A percentile compares a stretch with the other conserved stretches of the same genome.
Conservation (phyloP, 2,329 filamentous ascomycete species). For the Talaromyces sp. region DNA sequence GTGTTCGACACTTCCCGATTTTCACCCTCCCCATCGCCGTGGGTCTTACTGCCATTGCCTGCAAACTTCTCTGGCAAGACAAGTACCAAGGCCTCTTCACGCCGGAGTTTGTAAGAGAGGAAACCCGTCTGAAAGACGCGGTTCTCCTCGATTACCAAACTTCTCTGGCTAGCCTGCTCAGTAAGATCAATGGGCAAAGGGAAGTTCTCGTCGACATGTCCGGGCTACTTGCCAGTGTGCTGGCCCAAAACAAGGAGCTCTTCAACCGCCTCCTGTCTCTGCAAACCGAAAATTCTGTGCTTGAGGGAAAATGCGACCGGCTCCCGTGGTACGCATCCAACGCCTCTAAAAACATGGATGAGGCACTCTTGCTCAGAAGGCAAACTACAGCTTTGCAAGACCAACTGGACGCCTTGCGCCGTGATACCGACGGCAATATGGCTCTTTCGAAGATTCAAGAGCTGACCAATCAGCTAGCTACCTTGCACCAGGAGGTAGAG, state of each 20-base stretch:
- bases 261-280: not conserved
- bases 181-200: not conserved
- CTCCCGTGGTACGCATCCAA: not conserved
- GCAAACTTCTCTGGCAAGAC: constrained; percentile 1
- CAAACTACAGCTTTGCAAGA: not conserved
- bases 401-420: not conserved
- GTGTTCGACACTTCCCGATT: constrained; percentile 1
- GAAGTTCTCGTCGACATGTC: not conserved
- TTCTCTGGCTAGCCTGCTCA: not conserved
- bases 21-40: not conserved
- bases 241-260: constrained; percentile 1
- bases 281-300: not conserved
- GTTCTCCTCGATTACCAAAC: constrained; percentile 2
- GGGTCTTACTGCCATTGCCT: not conserved
- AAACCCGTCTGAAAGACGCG: constrained; percentile 1
- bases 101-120: constrained; percentile 1
- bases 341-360: not conserved
- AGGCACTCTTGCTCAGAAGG: not conserved
- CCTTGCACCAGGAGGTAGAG: not conserved
- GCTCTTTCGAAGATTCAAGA: not conserved
- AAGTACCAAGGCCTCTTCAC: not conserved
- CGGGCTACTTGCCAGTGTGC: not conserved
- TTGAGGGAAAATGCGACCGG: not conserved
- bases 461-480: not conserved
- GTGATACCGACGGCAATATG: not conserved